phyloP scores from a whole-genome alignment of 768 basidiomycete species.

The Amanita rimosa region DNA sequence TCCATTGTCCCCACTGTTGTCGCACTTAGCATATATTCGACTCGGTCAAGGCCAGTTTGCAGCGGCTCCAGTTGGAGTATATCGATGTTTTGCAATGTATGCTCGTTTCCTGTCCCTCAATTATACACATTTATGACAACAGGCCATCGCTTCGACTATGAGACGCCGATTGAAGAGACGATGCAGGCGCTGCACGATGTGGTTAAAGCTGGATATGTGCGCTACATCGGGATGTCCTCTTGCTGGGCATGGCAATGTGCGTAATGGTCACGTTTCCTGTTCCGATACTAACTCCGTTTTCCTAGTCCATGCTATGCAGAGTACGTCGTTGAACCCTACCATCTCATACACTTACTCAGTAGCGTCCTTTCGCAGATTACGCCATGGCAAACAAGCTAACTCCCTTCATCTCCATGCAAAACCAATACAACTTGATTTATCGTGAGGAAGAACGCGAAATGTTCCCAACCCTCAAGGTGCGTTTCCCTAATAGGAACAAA shows the following conservation, averaged over 20 bases:
- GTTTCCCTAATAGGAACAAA: no score
- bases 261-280: conserved; percentile 8
- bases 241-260: conserved; percentile 38
- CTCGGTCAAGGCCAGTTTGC: conserved; percentile 30
- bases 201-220: conserved; percentile 32
- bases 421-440: conserved; percentile 48
- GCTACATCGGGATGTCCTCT: conserved; percentile 32
- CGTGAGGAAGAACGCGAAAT: conserved; percentile 56
- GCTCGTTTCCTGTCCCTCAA: no score
- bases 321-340: not conserved
- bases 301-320: conserved; percentile 5
- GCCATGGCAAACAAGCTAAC: conserved; percentile 45
- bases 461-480: conserved; percentile 45
- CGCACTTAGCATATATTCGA: conserved; percentile 40
- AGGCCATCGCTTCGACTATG: conserved; percentile 22
- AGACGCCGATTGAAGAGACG: conserved; percentile 31
- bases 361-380: conserved; percentile 28
- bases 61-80: conserved; percentile 47
- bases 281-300: not conserved
- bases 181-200: conserved; percentile 40
- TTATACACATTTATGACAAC: no score
- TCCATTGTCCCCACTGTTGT: no score
- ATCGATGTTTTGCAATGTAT: conserved; percentile 45
- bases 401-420: conserved; percentile 57
- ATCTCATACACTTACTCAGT: not conserved